A percentile compares a stretch with the other conserved stretches of the same genome.
Evolutionary conservation across 352 stramenopile genomes (phyloP).

Genomic region (Thalassiosira ordinaria): DNA sequence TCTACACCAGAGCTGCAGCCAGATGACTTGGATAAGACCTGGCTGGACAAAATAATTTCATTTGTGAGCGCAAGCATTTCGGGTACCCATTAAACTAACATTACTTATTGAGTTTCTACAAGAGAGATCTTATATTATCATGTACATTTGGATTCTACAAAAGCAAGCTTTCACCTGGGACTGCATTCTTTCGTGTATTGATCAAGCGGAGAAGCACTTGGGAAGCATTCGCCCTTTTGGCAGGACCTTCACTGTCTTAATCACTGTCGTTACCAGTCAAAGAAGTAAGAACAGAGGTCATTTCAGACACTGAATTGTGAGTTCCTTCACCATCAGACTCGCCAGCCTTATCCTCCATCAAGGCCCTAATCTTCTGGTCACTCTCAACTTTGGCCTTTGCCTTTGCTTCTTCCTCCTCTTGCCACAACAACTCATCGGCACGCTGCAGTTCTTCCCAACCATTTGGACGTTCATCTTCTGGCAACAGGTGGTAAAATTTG

Average conservation of each 20-base stretch:
- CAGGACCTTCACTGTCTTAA: constrained; percentile 13
- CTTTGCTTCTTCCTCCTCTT: constrained; percentile 55
- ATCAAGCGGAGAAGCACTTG: too few species aligned
- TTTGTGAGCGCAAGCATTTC: constrained; percentile 27
- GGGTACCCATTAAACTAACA: too few species aligned
- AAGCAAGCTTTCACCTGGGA: too few species aligned
- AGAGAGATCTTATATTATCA: too few species aligned
- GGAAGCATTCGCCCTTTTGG: constrained; percentile 4
- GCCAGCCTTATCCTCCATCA: constrained; percentile 34
- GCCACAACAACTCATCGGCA: constrained; percentile 69
- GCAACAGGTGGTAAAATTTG: constrained; percentile 76
- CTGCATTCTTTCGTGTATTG: too few species aligned
- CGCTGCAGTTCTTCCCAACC: constrained; percentile 76
- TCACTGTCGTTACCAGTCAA: constrained; percentile 19
- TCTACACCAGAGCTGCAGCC: constrained; percentile 1
- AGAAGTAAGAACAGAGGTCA: constrained; percentile 29
- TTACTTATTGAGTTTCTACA: too few species aligned
- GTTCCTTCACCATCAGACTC: constrained; percentile 33
- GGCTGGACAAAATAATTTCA: constrained; percentile 44
- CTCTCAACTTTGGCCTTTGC: constrained; percentile 48
- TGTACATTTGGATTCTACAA: too few species aligned
- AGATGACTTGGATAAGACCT: constrained; percentile 33
- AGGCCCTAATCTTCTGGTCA: constrained; percentile 46
- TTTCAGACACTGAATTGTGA: constrained; percentile 24
- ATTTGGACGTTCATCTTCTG: constrained; percentile 63